phyloP scores from a whole-genome alignment of 2,329 filamentous ascomycete genomes.

The Metarhizium brunneum region DNA sequence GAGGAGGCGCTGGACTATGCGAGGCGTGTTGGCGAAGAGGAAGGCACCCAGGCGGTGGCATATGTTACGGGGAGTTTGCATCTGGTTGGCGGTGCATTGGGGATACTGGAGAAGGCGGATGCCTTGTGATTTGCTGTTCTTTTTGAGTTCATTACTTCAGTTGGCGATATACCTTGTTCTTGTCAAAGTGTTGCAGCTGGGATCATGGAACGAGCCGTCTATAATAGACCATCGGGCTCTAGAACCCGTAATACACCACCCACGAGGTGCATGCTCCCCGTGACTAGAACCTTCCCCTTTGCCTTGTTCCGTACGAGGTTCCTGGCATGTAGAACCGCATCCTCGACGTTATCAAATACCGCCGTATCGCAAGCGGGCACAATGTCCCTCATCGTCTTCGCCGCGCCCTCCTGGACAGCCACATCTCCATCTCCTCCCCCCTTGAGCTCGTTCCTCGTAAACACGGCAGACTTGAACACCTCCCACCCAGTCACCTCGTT shows the following conservation, averaged over 20 bases:
- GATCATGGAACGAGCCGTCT: conserved; percentile 1
- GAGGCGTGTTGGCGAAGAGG: conserved; percentile 23
- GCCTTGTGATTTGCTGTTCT: conserved; percentile 21
- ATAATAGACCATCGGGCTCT: conserved; percentile 35
- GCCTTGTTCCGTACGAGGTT: conserved; percentile 21
- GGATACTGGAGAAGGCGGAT: conserved; percentile 37
- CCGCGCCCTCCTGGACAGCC: conserved; percentile 59
- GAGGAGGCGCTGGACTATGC: conserved; percentile 44
- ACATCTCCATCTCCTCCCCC: conserved; percentile 23
- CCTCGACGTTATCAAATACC: conserved; percentile 60
- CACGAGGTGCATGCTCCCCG: conserved; percentile 77
- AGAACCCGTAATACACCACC: conserved; percentile 69
- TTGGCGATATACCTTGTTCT: not conserved
- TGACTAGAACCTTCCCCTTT: conserved; percentile 53
- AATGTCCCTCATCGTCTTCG: conserved; percentile 47
- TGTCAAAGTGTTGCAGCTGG: not conserved
- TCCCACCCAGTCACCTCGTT: conserved; percentile 23
- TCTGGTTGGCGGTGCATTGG: conserved; percentile 47
- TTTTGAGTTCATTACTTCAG: not conserved
- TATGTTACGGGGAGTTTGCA: conserved; percentile 56
- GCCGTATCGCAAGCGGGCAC: conserved; percentile 36
- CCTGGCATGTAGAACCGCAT: conserved; percentile 53
- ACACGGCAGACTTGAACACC: conserved; percentile 65
- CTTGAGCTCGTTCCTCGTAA: conserved; percentile 60
- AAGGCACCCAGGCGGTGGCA: conserved; percentile 31